phyloP scores from a whole-genome alignment of 495 filamentous ascomycete species.

The Chaetomium tenue region DNA sequence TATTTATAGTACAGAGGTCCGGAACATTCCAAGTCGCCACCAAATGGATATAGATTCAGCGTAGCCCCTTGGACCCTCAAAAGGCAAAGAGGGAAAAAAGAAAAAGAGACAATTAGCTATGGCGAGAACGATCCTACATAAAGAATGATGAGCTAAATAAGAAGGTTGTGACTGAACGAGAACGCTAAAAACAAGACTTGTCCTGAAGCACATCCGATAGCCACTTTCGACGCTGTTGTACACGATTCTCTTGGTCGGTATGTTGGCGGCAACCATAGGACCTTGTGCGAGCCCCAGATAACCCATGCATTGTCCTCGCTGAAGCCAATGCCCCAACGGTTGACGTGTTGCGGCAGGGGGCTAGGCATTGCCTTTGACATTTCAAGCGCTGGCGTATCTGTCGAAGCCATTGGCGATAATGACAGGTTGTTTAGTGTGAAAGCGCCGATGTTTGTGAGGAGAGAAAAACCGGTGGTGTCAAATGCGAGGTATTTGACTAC shows the following conservation, averaged over 20 bases:
- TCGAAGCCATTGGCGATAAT: background rate
- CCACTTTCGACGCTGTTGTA: slow-evolving; percentile 4
- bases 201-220: slow-evolving; percentile 6
- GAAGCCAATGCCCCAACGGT: slow-evolving; percentile 1
- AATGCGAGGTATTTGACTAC: background rate
- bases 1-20: no score
- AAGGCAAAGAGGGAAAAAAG: background rate
- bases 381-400: background rate
- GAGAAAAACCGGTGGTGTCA: slow-evolving; percentile 1
- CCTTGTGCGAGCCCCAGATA: slow-evolving; percentile 1
- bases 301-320: slow-evolving; percentile 9
- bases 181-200: slow-evolving; percentile 5
- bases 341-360: background rate
- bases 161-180: slow-evolving; percentile 1
- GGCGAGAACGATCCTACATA: background rate
- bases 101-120: background rate
- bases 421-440: slow-evolving; percentile 8
- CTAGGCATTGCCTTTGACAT: background rate
- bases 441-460: slow-evolving; percentile 5
- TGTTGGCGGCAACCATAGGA: slow-evolving; percentile 11
- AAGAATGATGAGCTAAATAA: slow-evolving; percentile 5
- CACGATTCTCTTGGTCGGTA: slow-evolving; percentile 1
- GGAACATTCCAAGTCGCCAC: no score
- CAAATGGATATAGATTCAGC: no score
- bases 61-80: slow-evolving; percentile 12